Evolutionary conservation across 1,139 yeast species (phyloP), one percentile per base, ranked within the genome.

Genomic region (Sugiyamaella japonica): DNA sequence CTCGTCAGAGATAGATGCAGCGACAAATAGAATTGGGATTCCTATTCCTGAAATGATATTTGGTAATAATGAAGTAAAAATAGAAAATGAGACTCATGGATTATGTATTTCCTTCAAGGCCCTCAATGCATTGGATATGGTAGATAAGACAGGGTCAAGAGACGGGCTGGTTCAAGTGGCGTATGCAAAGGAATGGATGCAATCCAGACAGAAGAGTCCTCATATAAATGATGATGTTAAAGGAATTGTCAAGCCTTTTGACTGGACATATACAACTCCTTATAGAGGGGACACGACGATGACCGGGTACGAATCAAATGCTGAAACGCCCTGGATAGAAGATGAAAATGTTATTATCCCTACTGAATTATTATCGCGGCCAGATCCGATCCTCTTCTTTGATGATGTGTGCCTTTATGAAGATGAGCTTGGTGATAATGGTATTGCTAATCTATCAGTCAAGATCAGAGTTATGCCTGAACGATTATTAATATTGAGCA

Each of bases 11-110:
- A 79, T 93, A 56, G 97, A 90, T 57, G 73, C 73, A 9, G 78
- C 86, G 62, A 86, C 83, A 56, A 81, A 78, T 6, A 70, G 79
- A 54, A 78, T 86, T 56, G 83, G 83, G 9, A 82, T 93, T 61
- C 96, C 98, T 0, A 73, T 93, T 52, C 99, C 99, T 0, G 99
- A 93, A 68, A 93, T 93, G 99, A 90, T 93, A 13, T 93, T 93
- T 73, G 98, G 98, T n/a, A 84, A 88, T 62, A 91, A 88, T 67
- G 71, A 73, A 57, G 84, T 90, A 36, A 53, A 75, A 50, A 67
- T 89, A 7, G 67, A 67, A 62, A 76, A 80, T 61, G 60, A 64
- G 13, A 57, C 62, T 34, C 63, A 73, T 36, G 64, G 80, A 3
- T 79, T 83, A 69, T 62, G 68, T 3, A 76, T 91, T 13, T 78